Conservation (phyloP, 2,329 filamentous ascomycete genomes). For the Bisporella sp. region DNA sequence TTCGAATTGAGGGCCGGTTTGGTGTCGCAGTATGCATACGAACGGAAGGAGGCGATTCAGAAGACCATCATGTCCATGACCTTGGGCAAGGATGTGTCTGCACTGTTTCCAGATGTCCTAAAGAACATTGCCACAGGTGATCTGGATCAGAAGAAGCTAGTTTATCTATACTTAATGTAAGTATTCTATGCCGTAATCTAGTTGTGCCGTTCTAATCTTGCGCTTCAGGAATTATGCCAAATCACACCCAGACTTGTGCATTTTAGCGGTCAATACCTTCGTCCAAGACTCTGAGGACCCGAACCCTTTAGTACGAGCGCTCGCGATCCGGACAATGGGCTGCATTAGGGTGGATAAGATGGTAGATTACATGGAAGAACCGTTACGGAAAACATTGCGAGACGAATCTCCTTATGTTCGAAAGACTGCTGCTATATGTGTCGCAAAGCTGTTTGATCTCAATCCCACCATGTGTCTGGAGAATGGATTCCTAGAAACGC, state of each 20-base stretch:
- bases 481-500: constrained; percentile 87
- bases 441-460: constrained; percentile 94
- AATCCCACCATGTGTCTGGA: constrained; percentile 90
- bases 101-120: constrained; percentile 91
- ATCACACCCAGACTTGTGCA: constrained; percentile 96
- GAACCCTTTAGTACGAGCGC: constrained; percentile 87
- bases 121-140: constrained; percentile 97
- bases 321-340: constrained; percentile 97
- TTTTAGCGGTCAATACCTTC: constrained; percentile 97
- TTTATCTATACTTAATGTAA: constrained; percentile 95
- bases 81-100: constrained; percentile 94
- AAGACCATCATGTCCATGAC: constrained; percentile 99
- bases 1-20: constrained; percentile 93
- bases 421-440: constrained; percentile 96
- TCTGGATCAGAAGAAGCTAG: constrained; percentile 98
- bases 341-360: constrained; percentile 98
- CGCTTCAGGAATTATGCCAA: constrained; percentile 89
- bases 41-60: constrained; percentile 97
- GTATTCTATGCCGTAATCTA: constrained; percentile 1
- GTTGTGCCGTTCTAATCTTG: constrained; percentile 6
- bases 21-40: constrained; percentile 98
- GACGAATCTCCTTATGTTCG: constrained; percentile 98
- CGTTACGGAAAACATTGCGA: constrained; percentile 86
- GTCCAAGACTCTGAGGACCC: constrained; percentile 99
- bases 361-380: constrained; percentile 99